Conservation (phyloP, 2,329 filamentous ascomycete genomes). For the Clonostachys sp. region DNA sequence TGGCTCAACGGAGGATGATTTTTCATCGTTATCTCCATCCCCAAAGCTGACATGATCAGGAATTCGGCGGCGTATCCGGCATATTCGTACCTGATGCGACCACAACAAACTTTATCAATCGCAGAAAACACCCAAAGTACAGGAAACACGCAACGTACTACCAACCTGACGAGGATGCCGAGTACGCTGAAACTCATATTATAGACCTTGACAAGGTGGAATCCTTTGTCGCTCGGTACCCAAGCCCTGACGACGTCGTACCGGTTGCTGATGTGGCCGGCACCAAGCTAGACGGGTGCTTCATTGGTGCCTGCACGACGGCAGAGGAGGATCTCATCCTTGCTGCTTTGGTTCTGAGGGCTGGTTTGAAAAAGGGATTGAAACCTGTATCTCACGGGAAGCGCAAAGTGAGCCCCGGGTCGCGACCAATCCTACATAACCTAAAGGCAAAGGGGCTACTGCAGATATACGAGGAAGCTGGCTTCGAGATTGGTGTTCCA, state of each 20-base stretch:
- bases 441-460: slow-evolving; percentile 22
- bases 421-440: slow-evolving; percentile 24
- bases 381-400: slow-evolving; percentile 21
- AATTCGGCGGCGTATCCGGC: slow-evolving; percentile 33
- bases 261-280: slow-evolving; percentile 22
- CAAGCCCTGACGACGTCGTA: slow-evolving; percentile 34
- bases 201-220: slow-evolving; percentile 30
- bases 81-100: slow-evolving; percentile 29
- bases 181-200: slow-evolving; percentile 22
- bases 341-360: slow-evolving; percentile 29
- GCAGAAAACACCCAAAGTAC: slow-evolving; percentile 18
- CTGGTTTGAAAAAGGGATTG: slow-evolving; percentile 22
- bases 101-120: slow-evolving; percentile 22
- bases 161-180: slow-evolving; percentile 25
- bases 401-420: slow-evolving; percentile 32
- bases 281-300: slow-evolving; percentile 29
- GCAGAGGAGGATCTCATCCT: slow-evolving; percentile 35
- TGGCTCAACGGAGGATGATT: accelerated
- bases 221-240: slow-evolving; percentile 29
- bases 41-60: slow-evolving; percentile 7
- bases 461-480: slow-evolving; percentile 29
- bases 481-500: slow-evolving; percentile 30
- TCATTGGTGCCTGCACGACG: slow-evolving; percentile 39
- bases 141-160: slow-evolving; percentile 25
- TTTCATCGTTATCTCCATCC: no score